Conservation (phyloP, 2,329 filamentous ascomycete genomes). For the Thyridium curvatum region DNA sequence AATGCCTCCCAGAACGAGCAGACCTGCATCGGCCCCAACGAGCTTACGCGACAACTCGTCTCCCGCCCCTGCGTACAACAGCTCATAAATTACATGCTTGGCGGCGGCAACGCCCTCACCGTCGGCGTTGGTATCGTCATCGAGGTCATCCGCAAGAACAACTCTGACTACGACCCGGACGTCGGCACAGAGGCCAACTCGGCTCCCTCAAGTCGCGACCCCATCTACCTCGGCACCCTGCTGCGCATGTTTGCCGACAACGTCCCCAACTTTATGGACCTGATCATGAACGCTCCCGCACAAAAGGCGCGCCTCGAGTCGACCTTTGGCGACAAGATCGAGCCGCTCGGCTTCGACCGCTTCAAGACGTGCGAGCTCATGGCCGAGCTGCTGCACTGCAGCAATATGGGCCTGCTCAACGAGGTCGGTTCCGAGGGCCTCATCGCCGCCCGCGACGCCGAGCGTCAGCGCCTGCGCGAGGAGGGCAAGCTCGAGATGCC, state of each 20-base stretch:
- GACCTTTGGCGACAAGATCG: constrained; percentile 85
- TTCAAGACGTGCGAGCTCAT: constrained; percentile 99
- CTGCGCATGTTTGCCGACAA: constrained; percentile 84
- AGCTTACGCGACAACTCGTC: constrained; percentile 89
- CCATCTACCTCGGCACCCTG: constrained; percentile 90
- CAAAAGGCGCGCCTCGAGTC: constrained; percentile 72
- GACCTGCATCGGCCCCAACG: constrained; percentile 97
- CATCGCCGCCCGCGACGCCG: constrained; percentile 70
- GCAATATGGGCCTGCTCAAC: constrained; percentile 96
- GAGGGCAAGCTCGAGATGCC: constrained; percentile 64
- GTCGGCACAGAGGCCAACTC: constrained; percentile 75
- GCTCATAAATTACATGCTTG: constrained; percentile 86
- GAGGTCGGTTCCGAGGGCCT: constrained; percentile 85
- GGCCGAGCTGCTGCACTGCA: constrained; percentile 95
- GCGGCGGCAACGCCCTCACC: constrained; percentile 87
- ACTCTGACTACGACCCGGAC: constrained; percentile 96
- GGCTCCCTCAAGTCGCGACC: constrained; percentile 77
- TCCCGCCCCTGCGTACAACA: constrained; percentile 77
- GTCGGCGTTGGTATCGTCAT: constrained; percentile 97
- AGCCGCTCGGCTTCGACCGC: constrained; percentile 91
- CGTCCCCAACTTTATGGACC: constrained; percentile 87
- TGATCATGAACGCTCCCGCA: constrained; percentile 74
- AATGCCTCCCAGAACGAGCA: constrained; percentile 98
- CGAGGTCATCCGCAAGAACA: constrained; percentile 98
- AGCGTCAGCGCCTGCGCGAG: constrained; percentile 71